phyloP scores from a whole-genome alignment of 2,329 filamentous ascomycete species.

The Stagonosporopsis cucurbitacearum region DNA sequence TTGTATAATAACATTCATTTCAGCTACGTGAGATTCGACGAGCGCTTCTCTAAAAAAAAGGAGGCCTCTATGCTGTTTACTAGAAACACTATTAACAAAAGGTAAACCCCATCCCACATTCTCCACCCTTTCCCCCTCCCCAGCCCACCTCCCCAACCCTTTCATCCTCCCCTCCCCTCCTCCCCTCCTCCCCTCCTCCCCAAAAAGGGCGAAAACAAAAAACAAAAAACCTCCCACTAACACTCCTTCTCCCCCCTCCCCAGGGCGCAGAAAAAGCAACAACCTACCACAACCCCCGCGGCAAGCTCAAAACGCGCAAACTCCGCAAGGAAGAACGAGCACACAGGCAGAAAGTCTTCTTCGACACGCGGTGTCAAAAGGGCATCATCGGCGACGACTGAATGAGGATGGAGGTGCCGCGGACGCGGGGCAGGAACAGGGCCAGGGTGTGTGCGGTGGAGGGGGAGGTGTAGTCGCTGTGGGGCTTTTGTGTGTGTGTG shows the following conservation, averaged over 20 bases:
- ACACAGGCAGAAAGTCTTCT: slow-evolving; percentile 25
- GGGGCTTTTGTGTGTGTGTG: neutral
- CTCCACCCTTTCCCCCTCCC: neutral
- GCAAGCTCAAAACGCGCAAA: slow-evolving; percentile 24
- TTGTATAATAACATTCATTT: no score
- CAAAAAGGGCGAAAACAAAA: no score
- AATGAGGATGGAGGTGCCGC: slow-evolving; percentile 26
- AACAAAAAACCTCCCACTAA: no score
- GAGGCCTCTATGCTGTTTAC: no score
- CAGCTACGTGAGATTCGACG: no score
- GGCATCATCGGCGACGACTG: slow-evolving; percentile 32
- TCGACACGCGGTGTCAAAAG: slow-evolving; percentile 27
- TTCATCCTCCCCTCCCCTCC: no score
- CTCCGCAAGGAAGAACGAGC: slow-evolving; percentile 20
- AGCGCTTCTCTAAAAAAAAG: no score
- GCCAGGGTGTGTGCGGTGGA: neutral
- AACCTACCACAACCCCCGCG: slow-evolving; percentile 18
- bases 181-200: no score
- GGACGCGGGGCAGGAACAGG: neutral
- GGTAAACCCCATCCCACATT: no score
- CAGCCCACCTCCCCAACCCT: neutral
- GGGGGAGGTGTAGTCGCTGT: neutral
- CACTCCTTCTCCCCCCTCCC: no score
- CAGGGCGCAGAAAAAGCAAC: slow-evolving; percentile 28
- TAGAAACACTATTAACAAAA: no score